phyloP scores from a whole-genome alignment of 2,329 filamentous ascomycete genomes.

The Didymella glomerata region DNA sequence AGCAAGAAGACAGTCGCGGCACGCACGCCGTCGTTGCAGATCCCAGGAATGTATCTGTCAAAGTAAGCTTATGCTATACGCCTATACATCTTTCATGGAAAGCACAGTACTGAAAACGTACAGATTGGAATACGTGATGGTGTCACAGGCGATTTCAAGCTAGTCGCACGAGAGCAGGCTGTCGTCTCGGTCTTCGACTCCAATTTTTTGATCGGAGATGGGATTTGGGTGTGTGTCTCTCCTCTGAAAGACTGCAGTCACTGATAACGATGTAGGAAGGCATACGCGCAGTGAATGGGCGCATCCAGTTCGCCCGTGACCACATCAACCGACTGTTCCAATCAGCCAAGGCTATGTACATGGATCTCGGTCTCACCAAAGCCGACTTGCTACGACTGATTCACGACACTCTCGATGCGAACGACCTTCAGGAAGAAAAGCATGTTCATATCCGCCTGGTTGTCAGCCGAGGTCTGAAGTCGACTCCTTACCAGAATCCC shows the following conservation, averaged over 20 bases:
- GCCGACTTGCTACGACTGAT: constrained; percentile 1
- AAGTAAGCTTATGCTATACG: not conserved
- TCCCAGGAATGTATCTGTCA: not conserved
- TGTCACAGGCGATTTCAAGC: not conserved
- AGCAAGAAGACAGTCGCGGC: not conserved
- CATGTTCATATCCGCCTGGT: constrained; percentile 9
- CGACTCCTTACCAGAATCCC: constrained; percentile 3
- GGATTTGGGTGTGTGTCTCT: not conserved
- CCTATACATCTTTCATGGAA: too few relatives aligned
- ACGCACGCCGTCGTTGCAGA: constrained; percentile 7
- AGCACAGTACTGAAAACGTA: not conserved
- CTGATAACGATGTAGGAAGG: not conserved
- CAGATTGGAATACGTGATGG: constrained; percentile 8
- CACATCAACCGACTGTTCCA: constrained; percentile 9
- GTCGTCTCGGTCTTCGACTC: constrained; percentile 6
- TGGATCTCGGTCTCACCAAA: constrained; percentile 2
- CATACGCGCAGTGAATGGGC: constrained; percentile 4
- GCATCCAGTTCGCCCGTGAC: constrained; percentile 6
- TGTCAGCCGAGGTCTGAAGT: constrained; percentile 4
- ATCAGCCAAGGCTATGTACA: constrained; percentile 9
- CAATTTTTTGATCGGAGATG: constrained; percentile 4
- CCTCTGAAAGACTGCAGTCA: not conserved
- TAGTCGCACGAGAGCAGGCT: constrained; percentile 1
- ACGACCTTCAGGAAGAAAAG: not conserved
- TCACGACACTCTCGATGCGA: constrained; percentile 1